Conservation (phyloP, 805 yeast genomes). For the Clavispora vitiphila region DNA sequence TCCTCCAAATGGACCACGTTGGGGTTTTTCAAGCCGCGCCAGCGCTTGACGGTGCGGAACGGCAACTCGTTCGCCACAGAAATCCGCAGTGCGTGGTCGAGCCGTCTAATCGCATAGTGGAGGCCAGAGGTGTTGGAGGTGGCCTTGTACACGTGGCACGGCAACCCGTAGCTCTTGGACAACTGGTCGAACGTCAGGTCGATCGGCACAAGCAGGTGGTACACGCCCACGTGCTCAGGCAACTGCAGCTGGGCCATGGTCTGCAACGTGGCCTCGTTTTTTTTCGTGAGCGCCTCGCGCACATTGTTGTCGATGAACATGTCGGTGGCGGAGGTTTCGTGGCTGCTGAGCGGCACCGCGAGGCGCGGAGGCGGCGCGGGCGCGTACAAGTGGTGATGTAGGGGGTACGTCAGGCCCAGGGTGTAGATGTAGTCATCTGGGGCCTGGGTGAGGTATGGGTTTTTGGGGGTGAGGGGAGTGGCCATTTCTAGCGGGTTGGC, state of each 20-base stretch:
- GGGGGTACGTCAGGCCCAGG: conserved; percentile 34
- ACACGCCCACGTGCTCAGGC: conserved; percentile 59
- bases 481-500: conserved; percentile 6
- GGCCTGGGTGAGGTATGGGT: conserved; percentile 6
- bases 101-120: conserved; percentile 68
- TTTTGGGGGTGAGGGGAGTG: conserved; percentile 3
- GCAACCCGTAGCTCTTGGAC: conserved; percentile 45
- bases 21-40: conserved; percentile 55
- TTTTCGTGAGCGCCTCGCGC: conserved; percentile 64
- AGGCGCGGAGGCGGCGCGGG: conserved; percentile 81
- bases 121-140: conserved; percentile 74
- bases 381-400: conserved; percentile 84
- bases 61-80: conserved; percentile 47
- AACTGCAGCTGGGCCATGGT: conserved; percentile 43
- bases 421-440: conserved; percentile 13
- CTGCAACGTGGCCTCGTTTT: conserved; percentile 77
- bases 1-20: conserved; percentile 67
- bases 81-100: conserved; percentile 39
- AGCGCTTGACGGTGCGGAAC: conserved; percentile 55
- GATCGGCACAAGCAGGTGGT: conserved; percentile 81
- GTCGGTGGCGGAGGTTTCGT: conserved; percentile 64
- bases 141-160: conserved; percentile 70
- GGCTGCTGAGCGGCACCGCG: conserved; percentile 53
- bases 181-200: conserved; percentile 41
- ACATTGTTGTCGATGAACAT: conserved; percentile 70